Percentiles rank a stretch among this genome's conserved stretches.
Conservation (phyloP, 208 protist genomes). For the Leishmania amazonensis region DNA sequence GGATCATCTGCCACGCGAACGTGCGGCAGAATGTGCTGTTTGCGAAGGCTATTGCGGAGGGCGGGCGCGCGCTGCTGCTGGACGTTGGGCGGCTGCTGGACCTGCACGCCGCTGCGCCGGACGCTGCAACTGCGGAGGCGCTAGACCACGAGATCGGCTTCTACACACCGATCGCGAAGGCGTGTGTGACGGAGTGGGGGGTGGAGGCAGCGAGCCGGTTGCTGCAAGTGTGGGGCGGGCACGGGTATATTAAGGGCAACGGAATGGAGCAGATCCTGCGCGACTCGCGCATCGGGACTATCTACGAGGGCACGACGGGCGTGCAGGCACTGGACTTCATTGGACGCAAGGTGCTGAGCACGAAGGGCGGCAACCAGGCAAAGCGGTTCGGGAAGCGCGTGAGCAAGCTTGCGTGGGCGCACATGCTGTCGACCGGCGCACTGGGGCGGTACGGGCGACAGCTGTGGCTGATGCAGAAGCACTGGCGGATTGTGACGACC, state of each 20-base stretch:
- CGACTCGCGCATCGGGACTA: constrained; percentile 68
- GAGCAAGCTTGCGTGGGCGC: constrained; percentile 32
- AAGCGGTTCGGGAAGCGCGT: constrained; percentile 44
- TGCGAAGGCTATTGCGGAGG: constrained; percentile 85
- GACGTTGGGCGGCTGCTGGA: constrained; percentile 78
- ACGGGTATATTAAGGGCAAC: constrained; percentile 85
- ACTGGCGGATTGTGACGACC: constrained; percentile 58
- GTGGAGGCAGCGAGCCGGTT: constrained; percentile 65
- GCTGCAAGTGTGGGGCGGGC: constrained; percentile 76
- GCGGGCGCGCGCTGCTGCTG: constrained; percentile 73
- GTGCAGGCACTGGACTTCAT: constrained; percentile 91
- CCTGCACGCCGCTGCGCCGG: constrained; percentile 36
- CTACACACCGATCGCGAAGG: constrained; percentile 89
- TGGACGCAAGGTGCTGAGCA: constrained; percentile 75
- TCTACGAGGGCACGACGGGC: constrained; percentile 87
- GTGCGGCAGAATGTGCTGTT: constrained; percentile 84
- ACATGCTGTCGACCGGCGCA: constrained; percentile 44
- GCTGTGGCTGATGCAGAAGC: constrained; percentile 67
- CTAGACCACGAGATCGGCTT: constrained; percentile 82
- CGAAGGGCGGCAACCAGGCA: constrained; percentile 52
- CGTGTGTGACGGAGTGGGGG: constrained; percentile 80
- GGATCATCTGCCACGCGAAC: constrained; percentile 76
- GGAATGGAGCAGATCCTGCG: constrained; percentile 84
- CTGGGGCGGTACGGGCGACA: constrained; percentile 41
- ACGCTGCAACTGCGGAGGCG: constrained; percentile 20